These are phyloP conservation scores for Xylona heveae DNA, from an alignment of 495 filamentous ascomycete genomes.

Conservation along the genomic window DNA sequence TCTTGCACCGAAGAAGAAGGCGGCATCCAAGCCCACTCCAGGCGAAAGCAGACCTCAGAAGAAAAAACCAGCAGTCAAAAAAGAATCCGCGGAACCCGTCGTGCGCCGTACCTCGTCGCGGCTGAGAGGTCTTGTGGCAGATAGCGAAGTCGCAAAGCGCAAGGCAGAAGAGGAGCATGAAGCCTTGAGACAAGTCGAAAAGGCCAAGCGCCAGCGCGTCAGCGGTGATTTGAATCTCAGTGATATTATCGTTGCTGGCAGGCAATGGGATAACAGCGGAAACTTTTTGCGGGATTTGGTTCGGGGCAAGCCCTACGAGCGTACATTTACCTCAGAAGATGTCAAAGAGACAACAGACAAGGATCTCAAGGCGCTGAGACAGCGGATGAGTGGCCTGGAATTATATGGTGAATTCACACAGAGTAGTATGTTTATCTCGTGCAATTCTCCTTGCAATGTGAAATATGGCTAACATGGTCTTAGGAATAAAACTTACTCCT, in stretches of 20 bases:
- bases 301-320: constrained; percentile 51
- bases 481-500: constrained; percentile 82
- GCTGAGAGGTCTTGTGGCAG: constrained; percentile 40
- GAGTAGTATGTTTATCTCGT: constrained; percentile 29
- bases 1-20: constrained; percentile 13
- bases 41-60: constrained; percentile 17
- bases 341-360: constrained; percentile 63
- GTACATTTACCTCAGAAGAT: constrained; percentile 66
- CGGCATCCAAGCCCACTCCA: constrained; percentile 6
- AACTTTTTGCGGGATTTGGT: constrained; percentile 33
- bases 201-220: constrained; percentile 49
- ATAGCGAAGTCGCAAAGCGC: constrained; percentile 54
- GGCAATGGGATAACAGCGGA: constrained; percentile 26
- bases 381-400: constrained; percentile 60
- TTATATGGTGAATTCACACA: constrained; percentile 70
- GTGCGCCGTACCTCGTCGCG: constrained; percentile 46
- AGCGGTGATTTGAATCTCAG: constrained; percentile 49
- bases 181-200: constrained; percentile 34
- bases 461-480: constrained; percentile 7
- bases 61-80: constrained; percentile 25
- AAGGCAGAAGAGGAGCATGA: constrained; percentile 58
- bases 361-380: constrained; percentile 49
- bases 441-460: background rate
- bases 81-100: constrained; percentile 22
- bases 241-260: constrained; percentile 49